A percentile compares a stretch with the other conserved stretches of the same genome.
These are phyloP conservation scores for Dendryphion nanum DNA, from an alignment of 2,329 filamentous ascomycete species.

Conservation along the genomic window DNA sequence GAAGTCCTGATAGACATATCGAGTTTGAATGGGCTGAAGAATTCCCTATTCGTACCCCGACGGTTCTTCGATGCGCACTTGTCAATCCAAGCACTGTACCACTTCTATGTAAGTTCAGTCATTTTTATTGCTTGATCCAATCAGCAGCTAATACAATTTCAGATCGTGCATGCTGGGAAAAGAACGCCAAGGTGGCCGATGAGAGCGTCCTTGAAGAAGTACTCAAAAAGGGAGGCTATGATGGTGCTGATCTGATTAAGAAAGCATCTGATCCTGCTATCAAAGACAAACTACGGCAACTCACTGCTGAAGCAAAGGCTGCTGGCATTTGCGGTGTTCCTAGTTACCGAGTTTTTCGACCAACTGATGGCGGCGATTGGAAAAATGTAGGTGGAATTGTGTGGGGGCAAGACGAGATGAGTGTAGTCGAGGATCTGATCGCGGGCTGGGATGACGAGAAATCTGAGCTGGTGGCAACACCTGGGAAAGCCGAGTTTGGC, in stretches of 20 bases:
- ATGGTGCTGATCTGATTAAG: slow-evolving; percentile 23
- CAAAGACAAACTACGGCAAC: slow-evolving; percentile 24
- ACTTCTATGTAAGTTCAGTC: slow-evolving; percentile 21
- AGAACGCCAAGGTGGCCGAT: slow-evolving; percentile 27
- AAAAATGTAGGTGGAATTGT: slow-evolving; percentile 21
- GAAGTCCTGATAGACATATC: slow-evolving; percentile 19
- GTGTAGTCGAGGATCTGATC: slow-evolving; percentile 34
- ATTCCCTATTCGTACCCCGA: slow-evolving; percentile 36
- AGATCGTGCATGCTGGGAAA: slow-evolving; percentile 35
- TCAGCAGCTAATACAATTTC: slow-evolving; percentile 8
- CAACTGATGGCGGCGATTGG: slow-evolving; percentile 11
- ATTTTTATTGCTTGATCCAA: background rate
- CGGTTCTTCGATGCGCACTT: slow-evolving; percentile 29
- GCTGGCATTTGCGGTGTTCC: slow-evolving; percentile 34
- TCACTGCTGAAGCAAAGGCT: slow-evolving; percentile 31
- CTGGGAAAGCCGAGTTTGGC: background rate
- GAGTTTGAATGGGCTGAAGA: slow-evolving; percentile 29
- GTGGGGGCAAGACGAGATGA: slow-evolving; percentile 36
- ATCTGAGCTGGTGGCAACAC: background rate
- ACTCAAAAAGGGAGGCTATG: slow-evolving; percentile 25
- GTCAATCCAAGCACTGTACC: slow-evolving; percentile 21
- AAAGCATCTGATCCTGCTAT: slow-evolving; percentile 20
- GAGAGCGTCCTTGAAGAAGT: slow-evolving; percentile 21
- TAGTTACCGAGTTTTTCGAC: slow-evolving; percentile 27
- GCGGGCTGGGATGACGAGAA: slow-evolving; percentile 24